These are phyloP conservation scores for Naumovozyma baii DNA, from an alignment of 805 yeast species.

Conservation along the genomic window DNA sequence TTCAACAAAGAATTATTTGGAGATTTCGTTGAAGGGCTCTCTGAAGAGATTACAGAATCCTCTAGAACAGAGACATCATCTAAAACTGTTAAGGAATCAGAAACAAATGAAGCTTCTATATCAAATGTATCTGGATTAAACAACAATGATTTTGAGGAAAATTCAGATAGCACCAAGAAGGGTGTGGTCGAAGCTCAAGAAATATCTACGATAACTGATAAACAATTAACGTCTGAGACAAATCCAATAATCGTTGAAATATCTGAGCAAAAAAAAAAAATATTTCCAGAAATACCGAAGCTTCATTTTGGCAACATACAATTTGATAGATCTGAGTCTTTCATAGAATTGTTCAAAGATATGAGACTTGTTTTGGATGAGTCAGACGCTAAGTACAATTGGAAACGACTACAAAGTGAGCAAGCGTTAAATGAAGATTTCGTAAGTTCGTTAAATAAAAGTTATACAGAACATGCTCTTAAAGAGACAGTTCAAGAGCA, in stretches of 20 bases:
- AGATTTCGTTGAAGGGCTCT: constrained; percentile 9
- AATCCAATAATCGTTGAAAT: background rate
- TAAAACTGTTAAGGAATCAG: too few relatives aligned
- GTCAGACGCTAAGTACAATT: constrained; percentile 25
- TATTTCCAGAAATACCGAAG: constrained; percentile 15
- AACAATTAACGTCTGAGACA: background rate
- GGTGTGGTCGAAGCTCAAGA: background rate
- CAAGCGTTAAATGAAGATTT: constrained; percentile 8
- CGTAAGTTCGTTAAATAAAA: constrained; percentile 1
- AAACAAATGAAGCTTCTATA: background rate
- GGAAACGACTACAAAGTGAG: constrained; percentile 24
- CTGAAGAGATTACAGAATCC: background rate
- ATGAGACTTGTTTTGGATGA: constrained; percentile 27
- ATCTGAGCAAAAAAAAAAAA: constrained; percentile 1
- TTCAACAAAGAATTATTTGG: constrained; percentile 27
- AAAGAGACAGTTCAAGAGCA: background rate
- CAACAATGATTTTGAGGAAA: background rate
- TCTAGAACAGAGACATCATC: background rate
- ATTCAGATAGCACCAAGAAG: background rate
- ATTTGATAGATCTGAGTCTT: constrained; percentile 25
- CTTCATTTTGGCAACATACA: constrained; percentile 3
- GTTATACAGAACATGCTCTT: background rate
- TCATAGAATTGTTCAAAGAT: constrained; percentile 24
- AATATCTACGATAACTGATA: background rate
- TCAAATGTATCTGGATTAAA: background rate